Base-by-base conservation (phyloP, 805 yeast species). In the Maudiozyma bulderi region DNA sequence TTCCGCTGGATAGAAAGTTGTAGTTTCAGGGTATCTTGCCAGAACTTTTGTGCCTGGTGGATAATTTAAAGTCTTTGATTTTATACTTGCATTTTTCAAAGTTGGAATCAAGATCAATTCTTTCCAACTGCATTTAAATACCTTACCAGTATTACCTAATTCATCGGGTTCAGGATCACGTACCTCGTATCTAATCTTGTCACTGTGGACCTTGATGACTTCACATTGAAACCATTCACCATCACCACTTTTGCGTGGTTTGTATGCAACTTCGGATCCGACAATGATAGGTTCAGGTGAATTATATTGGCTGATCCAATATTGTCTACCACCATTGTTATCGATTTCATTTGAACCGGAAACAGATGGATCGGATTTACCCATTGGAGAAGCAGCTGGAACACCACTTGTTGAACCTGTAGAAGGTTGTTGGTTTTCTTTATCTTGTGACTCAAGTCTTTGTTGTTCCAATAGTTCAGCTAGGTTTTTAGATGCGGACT, bases 141-240 rank as follows among this genome's bases (percentile, higher is more conserved):
- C 73, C 57, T 84, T 91, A 2, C 96, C 96, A 4, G 90, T 85
- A 50, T 90, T 87, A 53, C 85, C 86, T 56, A 81, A 77, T 59
- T 91, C 98, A 60, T 93, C 99, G 0, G 99, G 98, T 60, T 93
- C 99, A 0, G 98, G 96, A 65, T 93, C 99, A 57, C 87, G 80
- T n/a, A 93, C 90, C 66, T 93, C 98, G 62, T 83, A 89, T 50
- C 78, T 69, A 1, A 72, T 70, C 0, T 93, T 91, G 55, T 87
- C 95, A 0, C 79, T 78, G n/a, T 80, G 67, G 3, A 91, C 80
- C 55, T 78, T 81, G 30, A 82, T 77, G 13, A 93, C 95, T 59
- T 85, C 88, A 69, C 99, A 93, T 64, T 87, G 96, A 57, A 93
- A 88, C 99, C 99, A 93, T 62, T 91, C 98, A 11, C 78, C 90